Evolutionary conservation across 208 protist species (phyloP), one percentile per base, ranked within the genome.

Genomic region (Trichomonas gallinae): DNA sequence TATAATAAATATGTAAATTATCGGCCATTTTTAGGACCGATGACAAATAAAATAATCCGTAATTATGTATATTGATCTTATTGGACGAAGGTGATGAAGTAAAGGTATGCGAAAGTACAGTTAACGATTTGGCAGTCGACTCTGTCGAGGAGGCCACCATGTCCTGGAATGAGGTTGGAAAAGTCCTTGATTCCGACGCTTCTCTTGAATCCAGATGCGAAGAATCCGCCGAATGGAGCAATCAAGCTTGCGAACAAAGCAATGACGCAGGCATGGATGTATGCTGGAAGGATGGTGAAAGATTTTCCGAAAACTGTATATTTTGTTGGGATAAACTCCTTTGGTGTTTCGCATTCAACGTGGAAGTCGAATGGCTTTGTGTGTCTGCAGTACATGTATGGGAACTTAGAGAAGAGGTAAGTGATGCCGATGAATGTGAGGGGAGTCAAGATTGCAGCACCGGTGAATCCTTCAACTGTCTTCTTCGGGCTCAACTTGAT

Each of bases 181-280:
- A 99, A 99, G 97, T 99, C 99, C 97, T 99, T 99, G 40, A 99
- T 97, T 72, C 99, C 98, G 96, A 99, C 99, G 0, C 99, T 98
- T 23, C 99, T 98, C 97, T 99, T 99, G 44, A 99, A 97, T 9
- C 98, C 99, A 48, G 98, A 99, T 11, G 99, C 99, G 97, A 99
- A 99, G 97, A 99, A 99, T 36, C 99, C 99, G 44, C 99, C 99
- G 98, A 99, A 99, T 21, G 99, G 99, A 0, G 99, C 99, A 45
- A 99, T 96, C 6, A 99, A 97, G 42, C 98, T 99, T 6, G 98
- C 98, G 97, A 99, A 99, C 23, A 98, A 97, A 31, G 98, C 98
- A n/a, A 99, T 97, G 36, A 99, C 97, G n/a, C 99, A 40, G 8
- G 98, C 98, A 97, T 99, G 99, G 58, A 98, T 97, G 97, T 99